These are phyloP conservation scores for Sordariomycetes sp. DNA, from an alignment of 2,329 filamentous ascomycete species.

Conservation along the genomic window DNA sequence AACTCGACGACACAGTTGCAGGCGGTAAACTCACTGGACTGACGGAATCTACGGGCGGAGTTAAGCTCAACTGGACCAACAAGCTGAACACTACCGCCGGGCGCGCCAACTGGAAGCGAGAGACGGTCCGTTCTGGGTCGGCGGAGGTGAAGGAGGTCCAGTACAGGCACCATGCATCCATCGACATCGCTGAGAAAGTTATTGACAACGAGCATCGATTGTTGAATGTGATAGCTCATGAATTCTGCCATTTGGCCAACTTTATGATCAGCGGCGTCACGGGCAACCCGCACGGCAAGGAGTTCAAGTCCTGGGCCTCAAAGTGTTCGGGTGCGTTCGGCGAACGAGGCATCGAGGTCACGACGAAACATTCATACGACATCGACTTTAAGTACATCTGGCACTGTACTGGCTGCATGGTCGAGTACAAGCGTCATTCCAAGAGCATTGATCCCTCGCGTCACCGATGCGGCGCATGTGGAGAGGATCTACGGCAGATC, in stretches of 20 bases:
- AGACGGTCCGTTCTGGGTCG: constrained; percentile 30
- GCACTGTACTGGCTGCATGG: constrained; percentile 59
- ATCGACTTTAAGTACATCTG: constrained; percentile 92
- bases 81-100: constrained; percentile 74
- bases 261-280: constrained; percentile 75
- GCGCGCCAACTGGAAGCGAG: constrained; percentile 60
- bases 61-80: constrained; percentile 64
- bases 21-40: constrained; percentile 46
- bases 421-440: constrained; percentile 73
- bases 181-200: constrained; percentile 83
- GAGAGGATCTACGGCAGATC: constrained; percentile 59
- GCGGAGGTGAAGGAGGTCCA: constrained; percentile 5
- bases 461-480: constrained; percentile 71
- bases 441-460: constrained; percentile 67
- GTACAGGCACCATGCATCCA: constrained; percentile 56
- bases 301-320: constrained; percentile 68
- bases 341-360: constrained; percentile 60
- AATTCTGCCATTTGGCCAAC: constrained; percentile 89
- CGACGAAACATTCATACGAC: constrained; percentile 79
- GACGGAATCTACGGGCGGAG: constrained; percentile 54
- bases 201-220: constrained; percentile 69
- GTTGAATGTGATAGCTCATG: constrained; percentile 87
- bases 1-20: constrained; percentile 59
- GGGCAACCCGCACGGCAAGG: constrained; percentile 69
- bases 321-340: constrained; percentile 47